phyloP scores from a whole-genome alignment of 345 rosid species.

The Corymbia maculata region DNA sequence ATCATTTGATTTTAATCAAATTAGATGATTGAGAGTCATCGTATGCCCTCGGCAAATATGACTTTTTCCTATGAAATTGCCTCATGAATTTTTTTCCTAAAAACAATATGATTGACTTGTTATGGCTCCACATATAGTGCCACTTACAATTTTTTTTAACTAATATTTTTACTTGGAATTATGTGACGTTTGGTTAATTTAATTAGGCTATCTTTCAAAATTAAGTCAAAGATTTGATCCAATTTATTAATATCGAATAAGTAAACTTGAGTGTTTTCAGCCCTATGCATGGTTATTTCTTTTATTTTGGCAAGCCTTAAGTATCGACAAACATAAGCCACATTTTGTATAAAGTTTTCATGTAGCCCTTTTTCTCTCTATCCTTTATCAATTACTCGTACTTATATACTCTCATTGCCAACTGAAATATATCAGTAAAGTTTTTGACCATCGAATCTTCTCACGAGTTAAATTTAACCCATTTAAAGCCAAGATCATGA shows the following conservation, averaged over 20 bases:
- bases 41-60: background rate
- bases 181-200: background rate
- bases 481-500: background rate
- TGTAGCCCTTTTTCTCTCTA: background rate
- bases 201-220: background rate
- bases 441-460: background rate
- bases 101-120: background rate
- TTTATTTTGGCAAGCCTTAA: background rate
- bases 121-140: background rate
- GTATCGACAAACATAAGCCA: background rate
- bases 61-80: background rate
- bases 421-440: background rate
- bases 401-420: background rate
- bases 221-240: too few relatives aligned
- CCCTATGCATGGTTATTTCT: background rate
- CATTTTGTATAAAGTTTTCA: background rate
- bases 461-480: background rate
- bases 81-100: background rate
- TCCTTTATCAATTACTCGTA: background rate
- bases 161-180: background rate
- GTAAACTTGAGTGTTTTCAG: too few relatives aligned
- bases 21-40: background rate
- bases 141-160: background rate
- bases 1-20: too few relatives aligned
- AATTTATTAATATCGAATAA: rapidly evolving